Evolutionary conservation across 257 asterid species (phyloP), one percentile per base, ranked within the genome.

Genomic region (Fraxinus anomala): DNA sequence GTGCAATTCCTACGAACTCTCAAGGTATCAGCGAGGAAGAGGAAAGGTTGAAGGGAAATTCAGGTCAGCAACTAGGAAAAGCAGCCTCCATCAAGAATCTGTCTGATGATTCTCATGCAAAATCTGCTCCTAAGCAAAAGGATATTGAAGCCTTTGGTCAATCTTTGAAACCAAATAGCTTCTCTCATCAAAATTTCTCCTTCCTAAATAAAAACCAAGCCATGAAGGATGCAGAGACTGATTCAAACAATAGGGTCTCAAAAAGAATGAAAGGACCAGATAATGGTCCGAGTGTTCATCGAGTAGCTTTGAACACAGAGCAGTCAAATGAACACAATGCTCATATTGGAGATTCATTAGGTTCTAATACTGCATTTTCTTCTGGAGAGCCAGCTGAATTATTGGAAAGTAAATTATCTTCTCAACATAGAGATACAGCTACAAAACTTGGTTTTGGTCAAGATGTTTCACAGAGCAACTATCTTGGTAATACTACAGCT

Each of bases 111-210:
- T 89, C 91, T 84, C 89, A 91, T 77, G 89, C 85, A 51, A 85
- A 85, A 85, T 84, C 96, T 77, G 80, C 89, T 77, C 86, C 94
- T 61, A 83, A 86, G 42, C 90, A 82, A 66, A 86, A 81, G 74
- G 91, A 93, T 76, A 84, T 90, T 78, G 96, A 92, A 88, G 94
- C 94, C 76, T 91, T 94, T 79, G 97, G 98, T 68, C 91, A 89
- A 79, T 86, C 92, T 59, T 78, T 92, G 87, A 89, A 88, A 84
- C 96, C 97, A 65, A 90, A 86, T 86, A 80, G 70, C 83, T 79
- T 81, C 28, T 71, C 88, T 70, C 87, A 92, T 82, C 88, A 81
- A 84, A 87, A 88, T 68, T 80, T 74, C 72, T 81, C 91, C 44
- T 80, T 86, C 26, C 84, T 82, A 72, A 91, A 91, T 83, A 97